A percentile compares a stretch with the other conserved stretches of the same genome.
Conservation (phyloP, 108 stramenopile genomes). For the Cyclotella atomus region DNA sequence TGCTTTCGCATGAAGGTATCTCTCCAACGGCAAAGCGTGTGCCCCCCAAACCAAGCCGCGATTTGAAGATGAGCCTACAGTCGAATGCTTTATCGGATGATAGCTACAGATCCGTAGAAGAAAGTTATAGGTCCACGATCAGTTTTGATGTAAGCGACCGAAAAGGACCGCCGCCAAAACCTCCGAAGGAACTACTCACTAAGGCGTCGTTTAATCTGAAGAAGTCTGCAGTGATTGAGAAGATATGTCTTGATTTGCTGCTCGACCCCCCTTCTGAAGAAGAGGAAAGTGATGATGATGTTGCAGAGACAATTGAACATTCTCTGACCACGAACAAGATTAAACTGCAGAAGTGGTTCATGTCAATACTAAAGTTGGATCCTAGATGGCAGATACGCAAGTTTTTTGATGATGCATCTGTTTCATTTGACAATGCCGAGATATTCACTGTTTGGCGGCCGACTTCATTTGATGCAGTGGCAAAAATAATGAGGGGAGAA, state of each 20-base stretch:
- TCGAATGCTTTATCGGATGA: too few species aligned
- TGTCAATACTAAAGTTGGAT: slow-evolving; percentile 39
- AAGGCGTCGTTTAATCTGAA: not conserved
- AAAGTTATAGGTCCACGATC: too few species aligned
- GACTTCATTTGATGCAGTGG: slow-evolving; percentile 60
- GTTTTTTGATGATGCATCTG: slow-evolving; percentile 57
- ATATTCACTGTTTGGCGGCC: slow-evolving; percentile 79
- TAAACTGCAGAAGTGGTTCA: slow-evolving; percentile 30
- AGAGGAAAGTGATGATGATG: not conserved
- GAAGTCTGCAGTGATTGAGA: not conserved
- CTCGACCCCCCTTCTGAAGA: not conserved
- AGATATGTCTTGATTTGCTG: not conserved
- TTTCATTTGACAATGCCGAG: slow-evolving; percentile 15
- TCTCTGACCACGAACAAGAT: not conserved
- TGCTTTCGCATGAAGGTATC: too few species aligned
- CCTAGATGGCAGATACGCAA: slow-evolving; percentile 60
- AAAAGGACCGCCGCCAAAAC: not conserved
- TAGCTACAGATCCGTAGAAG: not conserved
- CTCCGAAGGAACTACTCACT: not conserved
- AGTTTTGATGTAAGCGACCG: not conserved
- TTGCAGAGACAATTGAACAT: not conserved
- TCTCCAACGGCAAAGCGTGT: too few species aligned
- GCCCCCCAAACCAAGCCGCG: too few species aligned
- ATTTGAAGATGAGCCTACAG: too few species aligned
- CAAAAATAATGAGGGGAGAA: slow-evolving; percentile 67